Percentiles rank a stretch among this genome's conserved stretches.
Evolutionary conservation across 805 yeast species (phyloP).

Genomic region (Candida sithepensis): DNA sequence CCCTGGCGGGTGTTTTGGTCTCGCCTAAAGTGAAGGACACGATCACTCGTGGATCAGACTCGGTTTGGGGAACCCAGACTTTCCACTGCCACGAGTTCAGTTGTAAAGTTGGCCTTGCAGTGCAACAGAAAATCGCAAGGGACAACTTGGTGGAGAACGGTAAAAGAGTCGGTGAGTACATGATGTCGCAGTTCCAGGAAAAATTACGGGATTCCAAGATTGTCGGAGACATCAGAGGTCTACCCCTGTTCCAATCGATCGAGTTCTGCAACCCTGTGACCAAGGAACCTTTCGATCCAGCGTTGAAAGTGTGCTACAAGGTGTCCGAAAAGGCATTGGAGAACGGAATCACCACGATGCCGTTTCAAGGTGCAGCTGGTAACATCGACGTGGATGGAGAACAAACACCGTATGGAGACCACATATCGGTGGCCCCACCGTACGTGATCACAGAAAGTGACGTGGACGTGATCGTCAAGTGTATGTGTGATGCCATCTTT

Average conservation of each 20-base stretch:
- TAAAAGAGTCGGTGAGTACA: slow-evolving; percentile 36
- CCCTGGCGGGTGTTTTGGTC: slow-evolving; percentile 43
- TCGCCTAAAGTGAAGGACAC: slow-evolving; percentile 37
- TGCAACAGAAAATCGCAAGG: slow-evolving; percentile 38
- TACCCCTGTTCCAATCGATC: slow-evolving; percentile 50
- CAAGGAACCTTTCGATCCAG: slow-evolving; percentile 39
- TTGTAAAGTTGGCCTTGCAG: slow-evolving; percentile 42
- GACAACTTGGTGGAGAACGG: slow-evolving; percentile 38
- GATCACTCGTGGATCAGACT: slow-evolving; percentile 37
- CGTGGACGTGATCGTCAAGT: slow-evolving; percentile 16
- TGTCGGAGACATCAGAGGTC: slow-evolving; percentile 50
- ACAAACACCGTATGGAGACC: slow-evolving; percentile 35
- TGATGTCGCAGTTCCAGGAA: slow-evolving; percentile 34
- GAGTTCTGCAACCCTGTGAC: slow-evolving; percentile 44
- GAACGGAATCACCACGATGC: slow-evolving; percentile 40
- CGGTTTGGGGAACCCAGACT: slow-evolving; percentile 44
- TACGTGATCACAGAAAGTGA: slow-evolving; percentile 36
- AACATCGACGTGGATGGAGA: slow-evolving; percentile 36
- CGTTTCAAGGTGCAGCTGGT: slow-evolving; percentile 17
- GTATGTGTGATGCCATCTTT: slow-evolving; percentile 10
- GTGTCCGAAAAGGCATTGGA: slow-evolving; percentile 33
- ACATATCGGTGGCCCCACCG: slow-evolving; percentile 43
- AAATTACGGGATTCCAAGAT: slow-evolving; percentile 24
- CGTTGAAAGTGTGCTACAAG: slow-evolving; percentile 28
- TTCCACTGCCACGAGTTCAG: slow-evolving; percentile 44